phyloP scores from a whole-genome alignment of 768 basidiomycete species.

The Inosperma sp. region DNA sequence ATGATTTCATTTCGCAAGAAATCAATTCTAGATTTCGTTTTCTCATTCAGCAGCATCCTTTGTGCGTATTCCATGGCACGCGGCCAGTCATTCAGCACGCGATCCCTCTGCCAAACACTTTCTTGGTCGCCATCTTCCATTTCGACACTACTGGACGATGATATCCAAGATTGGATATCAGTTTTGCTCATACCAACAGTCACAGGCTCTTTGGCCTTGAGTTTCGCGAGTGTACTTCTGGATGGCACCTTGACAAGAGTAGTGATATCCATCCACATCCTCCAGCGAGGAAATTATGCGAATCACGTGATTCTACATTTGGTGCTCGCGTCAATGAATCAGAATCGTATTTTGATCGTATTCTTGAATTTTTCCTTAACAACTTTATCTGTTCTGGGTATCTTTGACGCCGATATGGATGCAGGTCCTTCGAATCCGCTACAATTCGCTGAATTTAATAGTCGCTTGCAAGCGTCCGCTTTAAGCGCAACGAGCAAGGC shows the following conservation, averaged over 20 bases:
- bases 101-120: constrained; percentile 49
- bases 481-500: constrained; percentile 62
- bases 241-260: constrained; percentile 22
- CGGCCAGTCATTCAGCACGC: constrained; percentile 52
- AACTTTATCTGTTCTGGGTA: too few relatives aligned
- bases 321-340: too few relatives aligned
- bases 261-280: constrained; percentile 4
- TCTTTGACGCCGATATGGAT: too few relatives aligned
- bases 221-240: constrained; percentile 42
- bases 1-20: constrained; percentile 62
- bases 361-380: too few relatives aligned
- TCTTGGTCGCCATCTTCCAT: constrained; percentile 30
- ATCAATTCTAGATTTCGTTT: constrained; percentile 49
- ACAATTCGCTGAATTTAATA: constrained; percentile 51
- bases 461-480: constrained; percentile 53
- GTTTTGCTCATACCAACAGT: constrained; percentile 39
- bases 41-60: constrained; percentile 42
- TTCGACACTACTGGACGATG: constrained; percentile 36
- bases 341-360: too few relatives aligned
- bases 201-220: constrained; percentile 44
- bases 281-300: too few relatives aligned
- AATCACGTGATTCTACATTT: background rate
- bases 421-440: constrained; percentile 14
- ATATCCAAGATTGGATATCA: constrained; percentile 64
- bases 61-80: constrained; percentile 52